Evolutionary conservation across 495 filamentous ascomycete genomes (phyloP).

Genomic region (Aspergillus bertholletiae): DNA sequence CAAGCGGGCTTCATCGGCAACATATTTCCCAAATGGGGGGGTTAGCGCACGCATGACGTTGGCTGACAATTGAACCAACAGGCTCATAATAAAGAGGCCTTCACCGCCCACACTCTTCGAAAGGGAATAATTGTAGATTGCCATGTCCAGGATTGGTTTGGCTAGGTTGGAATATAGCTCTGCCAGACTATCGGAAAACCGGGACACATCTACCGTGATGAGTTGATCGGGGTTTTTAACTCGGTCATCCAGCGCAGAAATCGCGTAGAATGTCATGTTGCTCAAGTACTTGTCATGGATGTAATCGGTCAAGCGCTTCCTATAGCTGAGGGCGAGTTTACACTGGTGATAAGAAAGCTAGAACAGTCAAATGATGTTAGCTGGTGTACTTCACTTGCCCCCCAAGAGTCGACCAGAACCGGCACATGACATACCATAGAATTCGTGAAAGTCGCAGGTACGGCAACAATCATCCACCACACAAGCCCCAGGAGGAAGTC

Average conservation of each 20-base stretch:
- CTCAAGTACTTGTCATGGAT: constrained; percentile 92
- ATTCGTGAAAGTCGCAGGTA: constrained; percentile 98
- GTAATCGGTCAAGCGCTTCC: constrained; percentile 84
- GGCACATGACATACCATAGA: constrained; percentile 73
- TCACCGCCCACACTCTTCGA: constrained; percentile 93
- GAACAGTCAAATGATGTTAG: constrained; percentile 1
- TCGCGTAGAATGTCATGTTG: constrained; percentile 96
- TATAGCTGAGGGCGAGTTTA: constrained; percentile 86
- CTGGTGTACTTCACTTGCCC: neutral
- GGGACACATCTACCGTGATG: constrained; percentile 92
- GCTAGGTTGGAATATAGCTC: constrained; percentile 98
- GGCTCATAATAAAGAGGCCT: constrained; percentile 87
- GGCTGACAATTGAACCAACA: constrained; percentile 89
- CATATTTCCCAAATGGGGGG: constrained; percentile 97
- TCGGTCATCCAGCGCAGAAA: constrained; percentile 91
- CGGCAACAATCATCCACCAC: constrained; percentile 98
- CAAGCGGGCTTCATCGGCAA: constrained; percentile 89
- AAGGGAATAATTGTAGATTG: constrained; percentile 91
- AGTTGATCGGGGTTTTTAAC: constrained; percentile 99
- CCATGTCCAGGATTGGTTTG: constrained; percentile 91
- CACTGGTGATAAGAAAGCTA: constrained; percentile 97
- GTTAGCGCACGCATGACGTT: constrained; percentile 91
- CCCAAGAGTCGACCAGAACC: neutral
- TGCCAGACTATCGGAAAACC: constrained; percentile 91
- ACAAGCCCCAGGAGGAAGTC: constrained; percentile 86